Evolutionary conservation across 495 filamentous ascomycete genomes (phyloP).

Genomic region (Corynascus novoguineensis): DNA sequence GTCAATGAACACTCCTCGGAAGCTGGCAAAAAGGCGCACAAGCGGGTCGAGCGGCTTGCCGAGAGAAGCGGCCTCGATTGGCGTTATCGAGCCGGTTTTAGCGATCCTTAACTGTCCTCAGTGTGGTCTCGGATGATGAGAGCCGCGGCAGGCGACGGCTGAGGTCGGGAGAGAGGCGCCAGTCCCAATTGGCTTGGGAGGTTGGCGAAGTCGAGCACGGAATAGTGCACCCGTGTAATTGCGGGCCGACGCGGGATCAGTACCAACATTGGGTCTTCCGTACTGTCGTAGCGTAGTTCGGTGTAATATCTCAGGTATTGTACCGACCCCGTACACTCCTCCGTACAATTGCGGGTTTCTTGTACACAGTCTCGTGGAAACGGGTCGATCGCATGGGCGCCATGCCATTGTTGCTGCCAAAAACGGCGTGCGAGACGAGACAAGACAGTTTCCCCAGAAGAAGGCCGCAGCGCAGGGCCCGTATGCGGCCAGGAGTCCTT

Average conservation of each 20-base stretch:
- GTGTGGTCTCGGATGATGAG: not conserved
- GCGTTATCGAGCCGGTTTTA: slow-evolving; percentile 4
- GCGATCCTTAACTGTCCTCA: slow-evolving; percentile 1
- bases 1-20: too few relatives aligned
- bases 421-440: not conserved
- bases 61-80: not conserved
- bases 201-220: too few relatives aligned
- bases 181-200: not conserved
- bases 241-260: slow-evolving; percentile 3
- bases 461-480: slow-evolving; percentile 8
- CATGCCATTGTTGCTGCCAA: not conserved
- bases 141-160: slow-evolving; percentile 8
- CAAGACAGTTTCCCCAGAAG: slow-evolving; percentile 2
- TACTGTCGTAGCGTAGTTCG: too few relatives aligned
- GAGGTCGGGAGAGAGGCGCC: not conserved
- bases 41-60: not conserved
- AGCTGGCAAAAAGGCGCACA: not conserved
- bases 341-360: not conserved
- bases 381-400: slow-evolving; percentile 5
- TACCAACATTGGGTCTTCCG: too few relatives aligned
- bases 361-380: not conserved
- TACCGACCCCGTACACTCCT: too few relatives aligned
- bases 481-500: slow-evolving; percentile 7
- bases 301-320: too few relatives aligned
- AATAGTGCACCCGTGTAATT: not conserved